phyloP scores from a whole-genome alignment of 176 grass and related monocot species.

The Calamus simplicifolius region DNA sequence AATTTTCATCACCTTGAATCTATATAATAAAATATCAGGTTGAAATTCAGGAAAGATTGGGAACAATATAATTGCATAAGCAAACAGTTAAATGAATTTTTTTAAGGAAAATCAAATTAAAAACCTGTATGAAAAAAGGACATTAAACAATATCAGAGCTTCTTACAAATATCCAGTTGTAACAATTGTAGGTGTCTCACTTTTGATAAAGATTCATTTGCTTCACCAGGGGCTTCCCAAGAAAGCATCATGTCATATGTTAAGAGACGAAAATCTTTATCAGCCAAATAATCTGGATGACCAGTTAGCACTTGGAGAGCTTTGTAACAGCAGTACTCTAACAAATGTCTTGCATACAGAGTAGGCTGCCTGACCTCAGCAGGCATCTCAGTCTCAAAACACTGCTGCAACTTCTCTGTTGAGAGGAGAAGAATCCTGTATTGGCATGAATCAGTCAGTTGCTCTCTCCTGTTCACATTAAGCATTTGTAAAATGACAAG shows the following conservation, averaged over 20 bases:
- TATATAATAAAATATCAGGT: neutral
- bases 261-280: neutral
- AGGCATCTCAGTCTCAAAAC: neutral
- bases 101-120: no score
- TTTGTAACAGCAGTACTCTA: conserved; percentile 1
- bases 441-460: neutral
- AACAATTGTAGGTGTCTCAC: conserved; percentile 21
- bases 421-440: neutral
- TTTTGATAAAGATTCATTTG: conserved; percentile 36
- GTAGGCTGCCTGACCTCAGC: neutral
- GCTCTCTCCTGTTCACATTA: no score
- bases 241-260: conserved; percentile 2
- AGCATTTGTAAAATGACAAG: no score
- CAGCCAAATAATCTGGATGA: neutral
- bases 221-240: conserved; percentile 5
- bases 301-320: neutral
- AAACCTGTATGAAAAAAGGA: no score
- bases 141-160: no score
- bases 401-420: neutral
- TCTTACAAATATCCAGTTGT: no score
- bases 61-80: no score
- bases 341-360: neutral
- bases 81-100: no score
- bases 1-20: no score
- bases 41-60: neutral